These are phyloP conservation scores for Globisporangium echinulatum DNA, from an alignment of 352 stramenopile species.

Conservation along the genomic window DNA sequence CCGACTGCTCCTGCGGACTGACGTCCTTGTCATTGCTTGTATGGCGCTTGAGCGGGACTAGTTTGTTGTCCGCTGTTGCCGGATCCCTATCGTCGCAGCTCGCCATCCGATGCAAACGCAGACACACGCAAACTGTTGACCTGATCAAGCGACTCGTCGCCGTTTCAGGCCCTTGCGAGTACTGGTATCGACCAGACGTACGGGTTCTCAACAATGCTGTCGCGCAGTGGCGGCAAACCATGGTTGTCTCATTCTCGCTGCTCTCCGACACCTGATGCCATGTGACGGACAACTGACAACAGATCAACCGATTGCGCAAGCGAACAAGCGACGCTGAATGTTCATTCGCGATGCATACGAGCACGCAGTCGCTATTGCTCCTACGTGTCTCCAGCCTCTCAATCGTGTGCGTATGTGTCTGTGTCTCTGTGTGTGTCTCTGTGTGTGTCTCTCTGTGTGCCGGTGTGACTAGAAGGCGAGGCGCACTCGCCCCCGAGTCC, in stretches of 20 bases:
- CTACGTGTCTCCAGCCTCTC: too few species aligned
- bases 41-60: too few species aligned
- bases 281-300: too few species aligned
- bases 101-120: neutral
- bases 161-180: neutral
- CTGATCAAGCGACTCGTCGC: neutral
- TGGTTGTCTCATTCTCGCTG: too few species aligned
- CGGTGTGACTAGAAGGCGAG: neutral
- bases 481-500: conserved; percentile 2
- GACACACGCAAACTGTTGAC: neutral
- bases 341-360: too few species aligned
- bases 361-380: too few species aligned
- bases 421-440: conserved; percentile 3
- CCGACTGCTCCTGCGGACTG: neutral
- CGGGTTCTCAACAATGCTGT: too few species aligned
- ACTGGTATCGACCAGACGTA: neutral
- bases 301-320: too few species aligned
- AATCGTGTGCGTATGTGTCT: neutral
- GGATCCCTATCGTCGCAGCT: neutral
- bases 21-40: neutral
- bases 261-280: too few species aligned
- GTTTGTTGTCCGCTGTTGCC: neutral
- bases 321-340: too few species aligned
- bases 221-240: too few species aligned
- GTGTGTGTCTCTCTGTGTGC: conserved; percentile 8